Percentiles rank a stretch among this genome's conserved stretches.
Evolutionary conservation across 805 yeast species (phyloP).

Genomic region (Wickerhamomyces rabaulensis): DNA sequence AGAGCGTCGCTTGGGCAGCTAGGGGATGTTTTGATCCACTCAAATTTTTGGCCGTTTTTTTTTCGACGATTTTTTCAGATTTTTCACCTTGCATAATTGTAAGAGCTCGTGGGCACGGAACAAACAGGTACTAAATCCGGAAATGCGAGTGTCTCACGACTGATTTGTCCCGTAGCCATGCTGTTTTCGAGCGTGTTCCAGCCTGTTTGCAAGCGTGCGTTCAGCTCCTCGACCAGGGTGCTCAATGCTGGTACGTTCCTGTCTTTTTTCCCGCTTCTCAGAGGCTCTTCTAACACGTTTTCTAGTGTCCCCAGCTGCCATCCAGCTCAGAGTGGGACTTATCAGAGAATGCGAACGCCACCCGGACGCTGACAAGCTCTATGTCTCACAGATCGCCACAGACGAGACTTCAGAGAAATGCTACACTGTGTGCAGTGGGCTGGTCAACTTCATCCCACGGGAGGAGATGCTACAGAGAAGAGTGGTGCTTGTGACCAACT

Average conservation of each 20-base stretch:
- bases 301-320: constrained; percentile 14
- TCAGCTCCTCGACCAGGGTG: neutral
- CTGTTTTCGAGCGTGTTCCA: neutral
- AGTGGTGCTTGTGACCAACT: constrained; percentile 51
- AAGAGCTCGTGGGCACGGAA: too few relatives aligned
- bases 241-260: neutral
- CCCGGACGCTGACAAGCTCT: constrained; percentile 54
- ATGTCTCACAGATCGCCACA: constrained; percentile 42
- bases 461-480: constrained; percentile 32
- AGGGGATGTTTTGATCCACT: neutral
- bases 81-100: neutral
- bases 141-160: too few relatives aligned
- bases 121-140: too few relatives aligned
- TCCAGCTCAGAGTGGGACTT: constrained; percentile 41
- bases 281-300: neutral
- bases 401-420: constrained; percentile 3
- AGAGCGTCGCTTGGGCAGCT: neutral
- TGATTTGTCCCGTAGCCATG: too few relatives aligned
- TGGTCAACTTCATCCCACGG: constrained; percentile 39
- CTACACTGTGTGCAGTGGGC: constrained; percentile 53
- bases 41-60: too few relatives aligned
- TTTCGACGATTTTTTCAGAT: neutral
- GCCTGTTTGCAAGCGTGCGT: neutral
- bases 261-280: neutral
- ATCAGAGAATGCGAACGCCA: constrained; percentile 43